Base-by-base conservation (phyloP, 805 yeast genomes). In the Ogataea sp. region DNA sequence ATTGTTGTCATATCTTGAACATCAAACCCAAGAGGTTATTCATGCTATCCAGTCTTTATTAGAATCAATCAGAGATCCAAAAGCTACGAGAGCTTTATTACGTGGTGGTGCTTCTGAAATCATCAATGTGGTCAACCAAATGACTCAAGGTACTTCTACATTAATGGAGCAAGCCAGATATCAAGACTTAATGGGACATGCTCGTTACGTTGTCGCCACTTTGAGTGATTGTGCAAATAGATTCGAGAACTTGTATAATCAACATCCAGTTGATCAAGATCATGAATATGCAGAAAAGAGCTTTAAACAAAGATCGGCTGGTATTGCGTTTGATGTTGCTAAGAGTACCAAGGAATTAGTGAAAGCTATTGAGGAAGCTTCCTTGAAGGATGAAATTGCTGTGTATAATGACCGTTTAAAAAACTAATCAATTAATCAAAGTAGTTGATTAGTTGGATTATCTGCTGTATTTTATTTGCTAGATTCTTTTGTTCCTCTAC, bases 281-380 rank as follows among this genome's bases (percentile, higher is more conserved):
- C 62, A 53, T 27, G 85, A 80, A 39, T 79, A 73, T 55, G 96
- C 96, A 2, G 95, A 87, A 55, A 83, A 84, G 58, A 83, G 83
- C 50, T 82, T 87, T 65, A 86, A 86, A 61, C 97, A 90, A 61
- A 75, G 97, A 53, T 74, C 90, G 47, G 97, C 97, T 0, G 97
- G 97, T 2, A 83, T 89, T 49, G 90, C 96, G 23, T 90, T 88
- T 64, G 97, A 90, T 58, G 85, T 90, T 63, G 97, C 97, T 20
- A 88, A 90, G 61, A 83, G 95, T 59, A 90, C 97, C 5, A 90
- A 89, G 59, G 97, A 90, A 60, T 71, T 90, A 55, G 97, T 90
- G 17, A 89, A 89, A 64, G 85, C 95, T 1, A 96, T 90, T 5
- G 97, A 90, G 58, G 97, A 89, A 56, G 95, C 95, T 20, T 83